Evolutionary conservation across 805 yeast species (phyloP), one percentile per base, ranked within the genome.

Genomic region (Maudiozyma saulgeensis): DNA sequence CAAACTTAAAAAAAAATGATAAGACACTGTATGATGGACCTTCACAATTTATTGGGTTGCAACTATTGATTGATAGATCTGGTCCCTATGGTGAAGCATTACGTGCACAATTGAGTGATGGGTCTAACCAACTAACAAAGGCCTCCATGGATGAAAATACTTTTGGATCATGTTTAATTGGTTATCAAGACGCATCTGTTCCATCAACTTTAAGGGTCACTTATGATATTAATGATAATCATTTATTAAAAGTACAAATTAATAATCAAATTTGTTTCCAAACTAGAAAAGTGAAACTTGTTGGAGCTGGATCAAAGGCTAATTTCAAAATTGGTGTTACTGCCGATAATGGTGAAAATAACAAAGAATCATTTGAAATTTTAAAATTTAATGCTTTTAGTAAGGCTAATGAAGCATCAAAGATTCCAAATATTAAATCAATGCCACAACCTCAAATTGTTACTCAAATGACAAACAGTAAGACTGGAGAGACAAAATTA

Each of bases 261-360:
- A 87, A 85, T 64, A 85, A 85, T 62, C 79, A 76, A 56, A 70
- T 85, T 49, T 81, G 89, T 59, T 78, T 84, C 64, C 80, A 80
- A 63, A 81, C 89, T 0, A 75, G 78, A 50, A 64, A 77, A 48
- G 68, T 84, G 37, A 60, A 65, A 35, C 60, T 84, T 18, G 28
- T 34, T 8, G 25, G 16, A 9, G 32, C 13, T 25, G 31, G 9
- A 49, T 54, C 19, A 54, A 60, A 1, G 55, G 71, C 76, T 51
- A 71, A 66, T 44, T 50, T 84, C 44, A n/a, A 15, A 35, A 35
- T 35, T n/a, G 88, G 88, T 50, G 66, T 78, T 5, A 68, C 82
- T 34, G 85, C 82, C 1, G 58, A 59, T 18, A 67, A 78, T 31
- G 72, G 68, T 4, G 59, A 64, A 13, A 59, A 68, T 41, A 60